These are phyloP conservation scores for Chrysoporthe austroafricana DNA, from an alignment of 2,329 filamentous ascomycete genomes.

Conservation along the genomic window DNA sequence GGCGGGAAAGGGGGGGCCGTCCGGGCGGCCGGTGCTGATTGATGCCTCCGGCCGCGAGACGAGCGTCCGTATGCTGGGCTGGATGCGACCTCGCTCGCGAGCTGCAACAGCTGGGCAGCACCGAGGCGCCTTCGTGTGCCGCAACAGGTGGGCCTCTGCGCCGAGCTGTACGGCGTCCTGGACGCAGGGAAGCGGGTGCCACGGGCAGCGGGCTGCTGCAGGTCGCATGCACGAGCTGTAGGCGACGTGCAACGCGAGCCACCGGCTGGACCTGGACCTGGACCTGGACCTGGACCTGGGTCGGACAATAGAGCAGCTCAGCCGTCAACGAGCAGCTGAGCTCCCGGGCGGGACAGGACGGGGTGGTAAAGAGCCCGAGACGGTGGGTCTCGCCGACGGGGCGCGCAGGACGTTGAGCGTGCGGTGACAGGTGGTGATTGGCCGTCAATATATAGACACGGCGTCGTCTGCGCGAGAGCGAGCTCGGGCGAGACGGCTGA, in stretches of 20 bases:
- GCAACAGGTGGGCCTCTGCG: neutral
- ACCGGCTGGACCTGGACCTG: neutral
- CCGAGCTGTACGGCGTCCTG: neutral
- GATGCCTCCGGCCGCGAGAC: neutral
- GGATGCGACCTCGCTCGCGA: slow-evolving; percentile 7
- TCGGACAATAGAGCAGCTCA: neutral
- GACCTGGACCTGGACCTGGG: neutral
- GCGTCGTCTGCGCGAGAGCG: slow-evolving; percentile 6
- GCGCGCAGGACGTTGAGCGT: neutral
- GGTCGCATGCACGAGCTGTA: slow-evolving; percentile 6
- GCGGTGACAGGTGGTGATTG: neutral
- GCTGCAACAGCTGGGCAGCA: slow-evolving; percentile 5
- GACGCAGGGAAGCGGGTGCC: neutral
- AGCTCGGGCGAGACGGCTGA: neutral
- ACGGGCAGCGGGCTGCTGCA: slow-evolving; percentile 18
- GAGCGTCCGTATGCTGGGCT: neutral
- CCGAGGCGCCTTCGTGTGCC: slow-evolving; percentile 11
- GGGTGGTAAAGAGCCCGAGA: neutral
- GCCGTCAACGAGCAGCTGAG: neutral
- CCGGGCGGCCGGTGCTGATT: neutral
- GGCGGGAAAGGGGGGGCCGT: slow-evolving; percentile 2
- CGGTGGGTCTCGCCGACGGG: neutral
- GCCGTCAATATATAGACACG: slow-evolving; percentile 14
- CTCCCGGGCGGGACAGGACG: neutral
- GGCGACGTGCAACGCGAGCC: slow-evolving; percentile 5